These are phyloP conservation scores for Sporothrix mexicana DNA, from an alignment of 2,329 filamentous ascomycete genomes.

Conservation along the genomic window DNA sequence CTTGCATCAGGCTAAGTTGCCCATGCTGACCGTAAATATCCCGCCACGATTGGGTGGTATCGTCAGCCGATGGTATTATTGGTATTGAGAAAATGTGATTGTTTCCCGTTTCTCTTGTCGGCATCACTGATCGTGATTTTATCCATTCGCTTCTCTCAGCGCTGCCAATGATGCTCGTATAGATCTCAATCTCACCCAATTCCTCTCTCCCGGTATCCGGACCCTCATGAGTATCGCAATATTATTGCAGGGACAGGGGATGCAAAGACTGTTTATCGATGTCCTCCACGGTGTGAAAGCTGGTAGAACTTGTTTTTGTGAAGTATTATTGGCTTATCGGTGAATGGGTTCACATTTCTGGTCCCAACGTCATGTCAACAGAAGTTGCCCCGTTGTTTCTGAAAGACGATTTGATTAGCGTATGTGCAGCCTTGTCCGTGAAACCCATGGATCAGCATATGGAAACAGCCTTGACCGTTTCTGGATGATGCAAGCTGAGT, in stretches of 20 bases:
- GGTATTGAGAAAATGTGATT: not conserved
- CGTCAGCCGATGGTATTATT: too few relatives aligned
- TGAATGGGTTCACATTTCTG: too few relatives aligned
- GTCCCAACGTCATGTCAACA: too few relatives aligned
- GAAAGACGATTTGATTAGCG: not conserved
- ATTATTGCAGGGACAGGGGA: not conserved
- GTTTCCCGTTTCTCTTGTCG: not conserved
- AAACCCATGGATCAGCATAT: not conserved
- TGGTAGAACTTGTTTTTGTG: not conserved
- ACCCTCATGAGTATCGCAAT: not conserved
- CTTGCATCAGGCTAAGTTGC: conserved; percentile 2
- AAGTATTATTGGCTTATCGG: not conserved
- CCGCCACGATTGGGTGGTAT: not conserved
- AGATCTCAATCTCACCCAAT: too few relatives aligned
- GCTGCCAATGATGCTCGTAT: too few relatives aligned
- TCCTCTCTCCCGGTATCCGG: conserved; percentile 4
- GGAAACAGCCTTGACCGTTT: not conserved
- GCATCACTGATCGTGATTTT: too few relatives aligned
- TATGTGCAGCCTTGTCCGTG: not conserved
- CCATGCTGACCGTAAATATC: not conserved
- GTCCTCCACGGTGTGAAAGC: too few relatives aligned
- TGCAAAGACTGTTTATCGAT: not conserved
- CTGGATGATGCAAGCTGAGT: too few relatives aligned
- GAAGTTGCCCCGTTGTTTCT: too few relatives aligned
- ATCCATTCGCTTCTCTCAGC: too few relatives aligned